Base-by-base conservation (phyloP, 2,329 filamentous ascomycete genomes). In the Hymenoscyphus fraxineus region DNA sequence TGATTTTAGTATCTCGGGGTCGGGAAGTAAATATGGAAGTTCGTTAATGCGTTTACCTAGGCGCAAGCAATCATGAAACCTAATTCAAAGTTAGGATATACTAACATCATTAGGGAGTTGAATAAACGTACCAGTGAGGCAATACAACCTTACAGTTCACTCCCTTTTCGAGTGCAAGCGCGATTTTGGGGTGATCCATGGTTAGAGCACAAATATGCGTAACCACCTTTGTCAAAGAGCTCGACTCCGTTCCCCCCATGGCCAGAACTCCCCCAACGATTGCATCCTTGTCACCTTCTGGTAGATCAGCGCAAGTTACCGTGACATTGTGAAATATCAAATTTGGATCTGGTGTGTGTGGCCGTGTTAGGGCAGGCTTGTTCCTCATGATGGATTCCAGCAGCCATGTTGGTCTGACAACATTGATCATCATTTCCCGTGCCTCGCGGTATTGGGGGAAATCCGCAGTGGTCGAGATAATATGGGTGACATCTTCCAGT, bases 61-160 rank as follows among this genome's bases (percentile, higher is more conserved):
- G 77, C 91, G 95, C 70, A 99, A 85, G 77, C 95, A 99, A 75
- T 97, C 94, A 71, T 98, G 94, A 74, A 99, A 97, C 93, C 91
- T 93, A 67, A 44, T 31, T 12, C 41, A 35, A n/a, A 64, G n/a
- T 54, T 22, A 54, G 47, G 6, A 76, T 67, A 78, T 72, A 59
- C 27, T n/a, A 19, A 32, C 44, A n/a, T 66, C 55, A 55, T 38
- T 2, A 40, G 55, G 15, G 6, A 22, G 22, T 6, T 5, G 9
- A 15, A 35, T 16, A 16, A 4, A 58, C 56, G 40, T 79, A 93
- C 92, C 95, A 98, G 75, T 98, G 95, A 44, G 95, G 95, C 61
- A 99, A 81, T 19, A 99, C 91, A 65, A 97, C 89, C 77, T 92
- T 93, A 76, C 87, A 87, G 62, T 86, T 87, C 62, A 91, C 80